Conservation (phyloP, 2,329 filamentous ascomycete species). For the Leptographium radiaticola region DNA sequence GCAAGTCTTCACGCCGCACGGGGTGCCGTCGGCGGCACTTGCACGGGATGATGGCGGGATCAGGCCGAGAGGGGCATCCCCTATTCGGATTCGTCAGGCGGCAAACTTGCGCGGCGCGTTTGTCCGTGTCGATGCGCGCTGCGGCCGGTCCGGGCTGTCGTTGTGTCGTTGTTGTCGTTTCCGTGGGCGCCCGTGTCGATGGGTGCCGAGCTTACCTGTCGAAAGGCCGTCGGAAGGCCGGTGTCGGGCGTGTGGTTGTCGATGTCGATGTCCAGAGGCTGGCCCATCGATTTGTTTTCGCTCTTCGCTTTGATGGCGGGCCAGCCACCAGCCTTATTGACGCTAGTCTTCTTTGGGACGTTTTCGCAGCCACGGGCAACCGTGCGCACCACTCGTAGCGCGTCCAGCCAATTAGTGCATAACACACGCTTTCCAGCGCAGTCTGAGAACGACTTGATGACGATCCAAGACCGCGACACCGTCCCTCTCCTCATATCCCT, state of each 20-base stretch:
- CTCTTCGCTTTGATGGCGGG: not conserved
- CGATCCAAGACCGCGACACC: no score
- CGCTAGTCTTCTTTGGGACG: not conserved
- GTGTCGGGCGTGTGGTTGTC: not conserved
- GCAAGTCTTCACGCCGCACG: not conserved
- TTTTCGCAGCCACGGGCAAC: conserved; percentile 2
- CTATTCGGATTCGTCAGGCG: not conserved
- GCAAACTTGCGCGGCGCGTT: not conserved
- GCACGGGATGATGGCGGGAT: not conserved
- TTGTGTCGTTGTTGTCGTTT: not conserved
- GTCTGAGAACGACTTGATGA: no score
- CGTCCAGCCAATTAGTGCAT: not conserved
- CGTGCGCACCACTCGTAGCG: not conserved
- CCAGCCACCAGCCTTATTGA: not conserved
- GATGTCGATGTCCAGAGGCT: not conserved
- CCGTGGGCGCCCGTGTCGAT: not conserved
- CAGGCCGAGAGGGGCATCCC: not conserved
- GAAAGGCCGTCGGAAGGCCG: not conserved
- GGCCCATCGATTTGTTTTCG: not conserved
- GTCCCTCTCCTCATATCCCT: no score
- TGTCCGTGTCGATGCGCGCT: not conserved
- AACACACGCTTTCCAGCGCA: no score
- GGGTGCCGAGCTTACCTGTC: not conserved
- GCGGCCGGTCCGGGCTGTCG: not conserved
- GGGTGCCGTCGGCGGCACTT: not conserved